These are phyloP conservation scores for Penicillium fuscoglaucum DNA, from an alignment of 2,329 filamentous ascomycete species.

Conservation along the genomic window DNA sequence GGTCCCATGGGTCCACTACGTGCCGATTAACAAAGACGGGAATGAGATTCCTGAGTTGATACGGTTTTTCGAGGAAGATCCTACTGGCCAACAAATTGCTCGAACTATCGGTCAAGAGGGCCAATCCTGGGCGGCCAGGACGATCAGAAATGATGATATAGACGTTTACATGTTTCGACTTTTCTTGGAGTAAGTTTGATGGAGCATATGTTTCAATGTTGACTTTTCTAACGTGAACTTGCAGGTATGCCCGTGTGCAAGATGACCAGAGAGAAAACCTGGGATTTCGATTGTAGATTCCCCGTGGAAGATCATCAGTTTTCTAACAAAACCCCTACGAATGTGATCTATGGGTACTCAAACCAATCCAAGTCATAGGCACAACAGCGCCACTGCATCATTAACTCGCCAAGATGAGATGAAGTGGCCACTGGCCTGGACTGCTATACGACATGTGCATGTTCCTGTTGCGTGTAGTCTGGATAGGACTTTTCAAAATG, in stretches of 20 bases:
- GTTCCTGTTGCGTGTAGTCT: background rate
- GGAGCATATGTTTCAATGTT: background rate
- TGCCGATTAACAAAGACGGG: constrained; percentile 53
- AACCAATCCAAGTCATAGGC: background rate
- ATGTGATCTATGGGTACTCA: background rate
- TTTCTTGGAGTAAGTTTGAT: constrained; percentile 44
- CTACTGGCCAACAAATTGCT: constrained; percentile 51
- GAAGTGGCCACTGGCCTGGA: background rate
- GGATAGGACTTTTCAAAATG: too few relatives aligned
- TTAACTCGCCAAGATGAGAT: background rate
- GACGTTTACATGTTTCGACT: constrained; percentile 60
- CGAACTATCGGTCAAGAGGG: constrained; percentile 56
- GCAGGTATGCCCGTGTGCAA: constrained; percentile 15
- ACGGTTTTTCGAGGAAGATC: constrained; percentile 47
- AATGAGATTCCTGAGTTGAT: constrained; percentile 57
- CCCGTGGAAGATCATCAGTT: background rate
- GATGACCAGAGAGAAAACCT: constrained; percentile 10
- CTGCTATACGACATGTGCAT: background rate
- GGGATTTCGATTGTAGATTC: background rate
- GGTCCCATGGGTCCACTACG: constrained; percentile 58
- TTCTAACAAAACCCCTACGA: background rate
- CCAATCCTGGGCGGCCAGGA: constrained; percentile 55
- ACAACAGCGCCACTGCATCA: background rate
- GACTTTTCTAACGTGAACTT: background rate
- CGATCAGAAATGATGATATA: constrained; percentile 60